phyloP scores from a whole-genome alignment of 805 yeast genomes.

The Starmera dryadoides region DNA sequence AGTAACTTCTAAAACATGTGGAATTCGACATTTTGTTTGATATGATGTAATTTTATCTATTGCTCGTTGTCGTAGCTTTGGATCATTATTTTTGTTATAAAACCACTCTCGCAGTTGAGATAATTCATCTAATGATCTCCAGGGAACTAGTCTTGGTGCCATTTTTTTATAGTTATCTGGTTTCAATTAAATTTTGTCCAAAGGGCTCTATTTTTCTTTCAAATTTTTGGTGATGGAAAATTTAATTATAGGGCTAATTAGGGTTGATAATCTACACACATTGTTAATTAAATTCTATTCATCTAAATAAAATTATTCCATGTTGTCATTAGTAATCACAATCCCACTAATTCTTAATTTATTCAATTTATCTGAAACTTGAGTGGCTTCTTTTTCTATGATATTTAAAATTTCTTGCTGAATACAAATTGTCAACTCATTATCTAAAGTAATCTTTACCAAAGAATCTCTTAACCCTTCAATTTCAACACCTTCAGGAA shows the following conservation, averaged over 20 bases:
- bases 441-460: conserved; percentile 53
- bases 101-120: conserved; percentile 42
- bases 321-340: not conserved
- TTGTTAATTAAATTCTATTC: no score
- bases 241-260: no score
- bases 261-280: not conserved
- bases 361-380: conserved; percentile 24
- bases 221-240: no score
- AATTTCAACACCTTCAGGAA: conserved; percentile 56
- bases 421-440: conserved; percentile 46
- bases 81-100: conserved; percentile 27
- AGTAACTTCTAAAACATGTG: conserved; percentile 69
- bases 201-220: not conserved
- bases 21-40: conserved; percentile 44
- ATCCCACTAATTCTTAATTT: conserved; percentile 24
- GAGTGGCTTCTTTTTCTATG: conserved; percentile 43
- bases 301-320: no score
- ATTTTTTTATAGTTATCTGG: not conserved
- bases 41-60: conserved; percentile 46
- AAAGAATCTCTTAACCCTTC: conserved; percentile 59
- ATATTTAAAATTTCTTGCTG: conserved; percentile 50
- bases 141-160: conserved; percentile 28
- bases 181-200: not conserved
- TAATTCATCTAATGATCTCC: conserved; percentile 36
- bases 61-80: conserved; percentile 32